phyloP scores from a whole-genome alignment of 768 basidiomycete species.

The Mycena floridula region DNA sequence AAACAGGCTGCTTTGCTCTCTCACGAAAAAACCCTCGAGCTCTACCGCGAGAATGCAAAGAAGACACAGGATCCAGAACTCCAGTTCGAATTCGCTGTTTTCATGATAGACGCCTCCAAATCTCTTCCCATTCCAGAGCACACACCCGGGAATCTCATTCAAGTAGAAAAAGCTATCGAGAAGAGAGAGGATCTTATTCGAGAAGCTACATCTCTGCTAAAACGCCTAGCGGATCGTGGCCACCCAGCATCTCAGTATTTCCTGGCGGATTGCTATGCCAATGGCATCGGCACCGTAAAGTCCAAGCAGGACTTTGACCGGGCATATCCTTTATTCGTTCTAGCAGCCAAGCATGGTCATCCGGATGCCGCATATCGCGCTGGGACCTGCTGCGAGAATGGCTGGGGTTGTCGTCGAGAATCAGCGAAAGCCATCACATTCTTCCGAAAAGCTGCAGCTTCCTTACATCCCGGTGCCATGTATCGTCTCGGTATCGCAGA shows the following conservation, averaged over 20 bases:
- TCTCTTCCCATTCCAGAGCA: constrained; percentile 70
- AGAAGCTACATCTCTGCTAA: constrained; percentile 84
- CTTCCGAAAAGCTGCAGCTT: constrained; percentile 89
- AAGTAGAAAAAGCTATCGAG: constrained; percentile 73
- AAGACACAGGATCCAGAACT: constrained; percentile 97
- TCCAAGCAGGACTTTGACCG: constrained; percentile 94
- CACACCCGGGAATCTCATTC: constrained; percentile 68
- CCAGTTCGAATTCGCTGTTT: constrained; percentile 97
- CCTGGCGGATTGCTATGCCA: constrained; percentile 96
- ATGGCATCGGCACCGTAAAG: constrained; percentile 93
- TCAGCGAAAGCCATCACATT: constrained; percentile 87
- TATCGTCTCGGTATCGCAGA: constrained; percentile 95
- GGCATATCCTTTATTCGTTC: constrained; percentile 92
- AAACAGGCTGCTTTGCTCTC: constrained; percentile 90
- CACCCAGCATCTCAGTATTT: constrained; percentile 96
- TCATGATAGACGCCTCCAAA: constrained; percentile 98
- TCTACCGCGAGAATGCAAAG: constrained; percentile 96
- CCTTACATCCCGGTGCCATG: constrained; percentile 91
- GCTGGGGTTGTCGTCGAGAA: constrained; percentile 95
- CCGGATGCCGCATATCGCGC: constrained; percentile 93
- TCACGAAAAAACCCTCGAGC: constrained; percentile 92
- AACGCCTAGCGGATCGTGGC: constrained; percentile 88
- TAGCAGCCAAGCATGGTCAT: constrained; percentile 96
- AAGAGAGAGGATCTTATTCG: constrained; percentile 84
- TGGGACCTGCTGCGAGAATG: constrained; percentile 97